These are phyloP conservation scores for Cercospora beticola DNA, from an alignment of 2,329 filamentous ascomycete genomes.

Conservation along the genomic window DNA sequence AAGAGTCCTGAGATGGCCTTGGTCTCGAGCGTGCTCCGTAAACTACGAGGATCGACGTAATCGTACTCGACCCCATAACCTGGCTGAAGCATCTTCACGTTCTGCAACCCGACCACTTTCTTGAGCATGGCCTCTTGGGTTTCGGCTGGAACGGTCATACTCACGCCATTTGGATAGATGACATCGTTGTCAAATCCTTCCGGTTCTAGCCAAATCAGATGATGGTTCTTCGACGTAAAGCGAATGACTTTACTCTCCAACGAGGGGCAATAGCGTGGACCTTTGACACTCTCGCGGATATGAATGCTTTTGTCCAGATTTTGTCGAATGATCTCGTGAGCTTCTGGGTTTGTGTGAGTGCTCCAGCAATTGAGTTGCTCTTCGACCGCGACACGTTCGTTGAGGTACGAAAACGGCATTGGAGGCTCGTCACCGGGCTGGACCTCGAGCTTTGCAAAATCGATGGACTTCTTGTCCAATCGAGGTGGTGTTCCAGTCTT, in stretches of 20 bases:
- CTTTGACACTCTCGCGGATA: slow-evolving; percentile 91
- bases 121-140: slow-evolving; percentile 82
- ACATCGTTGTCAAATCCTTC: slow-evolving; percentile 89
- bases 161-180: slow-evolving; percentile 94
- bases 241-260: slow-evolving; percentile 91
- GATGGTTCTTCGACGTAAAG: slow-evolving; percentile 74
- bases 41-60: slow-evolving; percentile 88
- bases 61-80: slow-evolving; percentile 98
- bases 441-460: slow-evolving; percentile 68
- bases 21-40: slow-evolving; percentile 88
- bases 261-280: slow-evolving; percentile 92
- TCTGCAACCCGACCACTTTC: slow-evolving; percentile 83
- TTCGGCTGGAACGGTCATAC: slow-evolving; percentile 90
- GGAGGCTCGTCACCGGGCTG: slow-evolving; percentile 85
- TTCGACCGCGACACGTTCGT: slow-evolving; percentile 72
- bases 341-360: slow-evolving; percentile 79
- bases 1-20: slow-evolving; percentile 87
- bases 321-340: slow-evolving; percentile 78
- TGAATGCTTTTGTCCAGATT: slow-evolving; percentile 97
- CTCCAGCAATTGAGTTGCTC: slow-evolving; percentile 83
- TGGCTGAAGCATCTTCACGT: slow-evolving; percentile 87
- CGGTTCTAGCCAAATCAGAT: slow-evolving; percentile 95
- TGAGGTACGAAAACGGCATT: slow-evolving; percentile 86
- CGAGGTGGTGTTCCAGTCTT: slow-evolving; percentile 96
- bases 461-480: slow-evolving; percentile 76